A percentile compares a stretch with the other conserved stretches of the same genome.
phyloP scores from a whole-genome alignment of 1,284 basidiomycete species.

The Tilletia walkeri region DNA sequence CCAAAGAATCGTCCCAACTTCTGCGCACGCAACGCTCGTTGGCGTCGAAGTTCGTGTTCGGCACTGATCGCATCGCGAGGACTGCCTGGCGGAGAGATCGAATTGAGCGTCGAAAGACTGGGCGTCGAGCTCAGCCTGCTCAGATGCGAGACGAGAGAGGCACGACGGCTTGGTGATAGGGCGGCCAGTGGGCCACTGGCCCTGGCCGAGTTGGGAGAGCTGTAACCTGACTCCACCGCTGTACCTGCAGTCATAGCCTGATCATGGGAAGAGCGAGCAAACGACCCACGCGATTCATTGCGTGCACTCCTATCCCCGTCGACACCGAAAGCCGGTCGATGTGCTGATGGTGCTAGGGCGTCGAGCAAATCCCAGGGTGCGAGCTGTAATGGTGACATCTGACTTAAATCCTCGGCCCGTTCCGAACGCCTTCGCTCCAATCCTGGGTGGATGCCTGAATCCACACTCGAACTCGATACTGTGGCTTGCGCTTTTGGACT shows the following conservation, averaged over 20 bases:
- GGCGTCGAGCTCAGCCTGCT: conserved; percentile 1
- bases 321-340: background rate
- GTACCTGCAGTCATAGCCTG: no score
- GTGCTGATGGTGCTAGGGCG: background rate
- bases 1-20: conserved; percentile 20
- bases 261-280: no score
- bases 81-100: background rate
- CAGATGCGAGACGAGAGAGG: background rate
- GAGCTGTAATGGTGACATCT: background rate
- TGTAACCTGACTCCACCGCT: no score
- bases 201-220: background rate
- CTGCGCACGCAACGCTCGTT: conserved; percentile 15
- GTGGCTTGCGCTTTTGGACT: no score
- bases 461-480: no score
- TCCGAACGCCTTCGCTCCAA: background rate
- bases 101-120: conserved; percentile 12
- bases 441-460: no score
- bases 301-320: background rate
- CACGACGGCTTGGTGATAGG: background rate
- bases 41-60: conserved; percentile 17
- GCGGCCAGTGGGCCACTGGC: background rate
- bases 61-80: conserved; percentile 5
- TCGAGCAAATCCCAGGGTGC: conserved; percentile 1
- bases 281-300: no score
- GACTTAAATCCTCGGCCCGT: background rate